Evolutionary conservation across 1,139 yeast species (phyloP).

Genomic region (Candida smagusa): DNA sequence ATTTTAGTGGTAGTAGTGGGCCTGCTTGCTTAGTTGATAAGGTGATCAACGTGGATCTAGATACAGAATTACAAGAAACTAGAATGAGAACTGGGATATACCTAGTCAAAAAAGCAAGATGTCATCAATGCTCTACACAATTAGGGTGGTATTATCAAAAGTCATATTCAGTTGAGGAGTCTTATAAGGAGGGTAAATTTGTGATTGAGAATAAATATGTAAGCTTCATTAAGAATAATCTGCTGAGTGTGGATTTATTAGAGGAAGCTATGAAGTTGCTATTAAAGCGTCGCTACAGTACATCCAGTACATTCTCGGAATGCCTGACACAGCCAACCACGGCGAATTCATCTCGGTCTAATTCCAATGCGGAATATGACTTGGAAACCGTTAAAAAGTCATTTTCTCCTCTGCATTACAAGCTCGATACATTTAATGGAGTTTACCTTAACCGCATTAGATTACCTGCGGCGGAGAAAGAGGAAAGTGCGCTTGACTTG

Average conservation of each 20-base stretch:
- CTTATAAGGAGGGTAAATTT: conserved; percentile 75
- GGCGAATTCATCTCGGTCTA: conserved; percentile 4
- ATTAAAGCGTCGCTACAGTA: conserved; percentile 21
- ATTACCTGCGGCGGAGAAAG: conserved; percentile 18
- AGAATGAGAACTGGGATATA: conserved; percentile 72
- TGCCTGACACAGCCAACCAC: conserved; percentile 1
- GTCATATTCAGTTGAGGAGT: conserved; percentile 52
- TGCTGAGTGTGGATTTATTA: conserved; percentile 18
- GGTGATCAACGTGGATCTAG: conserved; percentile 41
- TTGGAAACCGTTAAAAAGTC: background rate
- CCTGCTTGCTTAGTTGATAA: conserved; percentile 51
- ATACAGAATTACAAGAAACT: conserved; percentile 31
- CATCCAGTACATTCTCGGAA: conserved; percentile 10
- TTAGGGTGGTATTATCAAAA: conserved; percentile 80
- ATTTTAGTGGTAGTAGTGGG: conserved; percentile 51
- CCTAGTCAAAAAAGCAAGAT: conserved; percentile 57
- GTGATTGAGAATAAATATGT: conserved; percentile 56
- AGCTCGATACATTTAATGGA: conserved; percentile 15
- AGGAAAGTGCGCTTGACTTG: conserved; percentile 4
- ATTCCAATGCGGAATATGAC: conserved; percentile 4
- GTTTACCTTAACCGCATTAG: conserved; percentile 18
- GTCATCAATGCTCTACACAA: conserved; percentile 60
- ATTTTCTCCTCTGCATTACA: background rate
- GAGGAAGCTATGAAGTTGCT: conserved; percentile 29
- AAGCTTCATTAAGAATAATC: conserved; percentile 14